Evolutionary conservation across 2,329 filamentous ascomycete genomes (phyloP).

Genomic region (Fusarium sp.): DNA sequence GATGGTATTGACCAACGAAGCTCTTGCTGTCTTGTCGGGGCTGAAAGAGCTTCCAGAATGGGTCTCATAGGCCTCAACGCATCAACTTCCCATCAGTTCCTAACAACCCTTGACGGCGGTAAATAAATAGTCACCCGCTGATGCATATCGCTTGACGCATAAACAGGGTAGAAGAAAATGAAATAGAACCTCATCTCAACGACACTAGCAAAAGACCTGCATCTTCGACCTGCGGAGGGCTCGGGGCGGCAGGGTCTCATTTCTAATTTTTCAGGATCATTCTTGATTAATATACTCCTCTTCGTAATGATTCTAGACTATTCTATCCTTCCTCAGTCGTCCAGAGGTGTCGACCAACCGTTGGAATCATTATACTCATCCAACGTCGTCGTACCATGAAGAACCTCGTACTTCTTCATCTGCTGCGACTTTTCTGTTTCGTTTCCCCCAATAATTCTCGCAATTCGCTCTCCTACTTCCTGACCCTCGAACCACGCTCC

Average conservation of each 20-base stretch:
- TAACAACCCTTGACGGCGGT: not conserved
- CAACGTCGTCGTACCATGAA: slow-evolving; percentile 24
- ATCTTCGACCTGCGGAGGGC: no score
- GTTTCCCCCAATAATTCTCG: slow-evolving; percentile 28
- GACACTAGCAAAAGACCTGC: no score
- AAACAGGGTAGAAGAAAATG: no score
- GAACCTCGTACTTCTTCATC: slow-evolving; percentile 21
- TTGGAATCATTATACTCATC: slow-evolving; percentile 30
- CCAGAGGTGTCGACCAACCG: slow-evolving; percentile 20
- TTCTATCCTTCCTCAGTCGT: not conserved
- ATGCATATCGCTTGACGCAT: no score
- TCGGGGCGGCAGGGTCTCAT: no score
- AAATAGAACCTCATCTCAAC: no score
- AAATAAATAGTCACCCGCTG: no score
- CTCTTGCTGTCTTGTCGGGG: not conserved
- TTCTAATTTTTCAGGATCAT: no score
- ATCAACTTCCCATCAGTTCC: not conserved
- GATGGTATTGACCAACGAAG: not conserved
- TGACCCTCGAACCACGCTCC: slow-evolving; percentile 69
- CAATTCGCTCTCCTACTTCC: slow-evolving; percentile 57
- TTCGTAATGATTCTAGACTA: accelerated
- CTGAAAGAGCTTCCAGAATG: not conserved
- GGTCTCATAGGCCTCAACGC: not conserved
- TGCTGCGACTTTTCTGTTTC: slow-evolving; percentile 21
- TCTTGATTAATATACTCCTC: not conserved